Conservation (phyloP, 2,329 filamentous ascomycete species). For the Gnomoniopsis sp. region DNA sequence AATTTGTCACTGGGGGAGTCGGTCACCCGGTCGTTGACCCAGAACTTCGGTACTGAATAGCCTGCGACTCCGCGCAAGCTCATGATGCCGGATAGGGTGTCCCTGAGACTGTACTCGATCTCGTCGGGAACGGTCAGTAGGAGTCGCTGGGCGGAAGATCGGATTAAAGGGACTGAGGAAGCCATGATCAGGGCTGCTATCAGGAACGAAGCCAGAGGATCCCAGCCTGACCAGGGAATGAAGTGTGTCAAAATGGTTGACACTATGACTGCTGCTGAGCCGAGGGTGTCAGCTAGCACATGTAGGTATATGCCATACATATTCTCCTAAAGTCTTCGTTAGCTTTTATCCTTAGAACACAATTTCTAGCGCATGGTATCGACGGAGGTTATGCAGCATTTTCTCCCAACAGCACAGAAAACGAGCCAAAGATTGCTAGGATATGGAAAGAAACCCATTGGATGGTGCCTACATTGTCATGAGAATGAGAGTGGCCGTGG, state of each 20-base stretch:
- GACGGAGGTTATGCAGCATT: too few species aligned
- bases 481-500: slow-evolving; percentile 37
- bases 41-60: slow-evolving; percentile 87
- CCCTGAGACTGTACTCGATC: slow-evolving; percentile 82
- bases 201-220: slow-evolving; percentile 88
- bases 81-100: slow-evolving; percentile 78
- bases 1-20: slow-evolving; percentile 49
- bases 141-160: slow-evolving; percentile 76
- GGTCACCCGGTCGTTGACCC: slow-evolving; percentile 70
- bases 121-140: slow-evolving; percentile 82
- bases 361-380: too few species aligned
- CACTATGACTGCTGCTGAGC: slow-evolving; percentile 89
- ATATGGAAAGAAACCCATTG: too few species aligned
- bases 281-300: slow-evolving; percentile 89
- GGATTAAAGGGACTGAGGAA: slow-evolving; percentile 86
- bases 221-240: slow-evolving; percentile 89
- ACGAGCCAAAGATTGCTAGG: too few species aligned
- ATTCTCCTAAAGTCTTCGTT: slow-evolving; percentile 57
- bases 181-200: slow-evolving; percentile 91
- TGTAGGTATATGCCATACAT: slow-evolving; percentile 98
- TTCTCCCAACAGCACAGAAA: too few species aligned
- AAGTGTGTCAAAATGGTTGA: slow-evolving; percentile 86
- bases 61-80: slow-evolving; percentile 79
- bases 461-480: slow-evolving; percentile 56
- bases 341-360: too few species aligned